These are phyloP conservation scores for Ciborinia camelliae DNA, from an alignment of 2,329 filamentous ascomycete species.

Conservation along the genomic window DNA sequence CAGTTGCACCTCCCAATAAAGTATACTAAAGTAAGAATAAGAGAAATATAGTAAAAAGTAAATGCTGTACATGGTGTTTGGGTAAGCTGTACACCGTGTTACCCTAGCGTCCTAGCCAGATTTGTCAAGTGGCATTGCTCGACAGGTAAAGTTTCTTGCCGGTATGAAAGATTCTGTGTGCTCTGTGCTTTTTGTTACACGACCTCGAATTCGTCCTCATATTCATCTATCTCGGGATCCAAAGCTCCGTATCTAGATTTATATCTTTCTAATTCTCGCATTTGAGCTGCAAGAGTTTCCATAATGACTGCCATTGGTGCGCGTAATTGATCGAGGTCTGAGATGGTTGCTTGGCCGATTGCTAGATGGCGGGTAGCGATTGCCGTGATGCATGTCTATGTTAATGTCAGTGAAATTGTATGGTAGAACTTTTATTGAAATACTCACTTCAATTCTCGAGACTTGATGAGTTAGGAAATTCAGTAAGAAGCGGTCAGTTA, in stretches of 20 bases:
- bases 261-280: slow-evolving; percentile 62
- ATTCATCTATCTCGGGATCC: background rate
- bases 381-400: slow-evolving; percentile 74
- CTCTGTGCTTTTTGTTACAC: background rate
- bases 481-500: slow-evolving; percentile 82
- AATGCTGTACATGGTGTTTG: slow-evolving; percentile 12
- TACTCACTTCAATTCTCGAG: slow-evolving; percentile 81
- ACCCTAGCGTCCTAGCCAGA: slow-evolving; percentile 3
- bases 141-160: background rate
- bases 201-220: slow-evolving; percentile 13
- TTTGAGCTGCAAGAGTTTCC: slow-evolving; percentile 55
- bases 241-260: slow-evolving; percentile 39
- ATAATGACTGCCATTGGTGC: slow-evolving; percentile 75
- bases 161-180: background rate
- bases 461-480: slow-evolving; percentile 95
- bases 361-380: slow-evolving; percentile 77
- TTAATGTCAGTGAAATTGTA: slow-evolving; percentile 25
- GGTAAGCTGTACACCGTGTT: slow-evolving; percentile 9
- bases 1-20: slow-evolving; percentile 10
- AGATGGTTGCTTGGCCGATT: slow-evolving; percentile 60
- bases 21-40: slow-evolving; percentile 14
- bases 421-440: slow-evolving; percentile 23
- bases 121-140: background rate
- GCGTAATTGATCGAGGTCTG: slow-evolving; percentile 67
- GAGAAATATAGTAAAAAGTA: slow-evolving; percentile 13